Evolutionary conservation across 768 basidiomycete genomes (phyloP).

Genomic region (Boletus sp.): DNA sequence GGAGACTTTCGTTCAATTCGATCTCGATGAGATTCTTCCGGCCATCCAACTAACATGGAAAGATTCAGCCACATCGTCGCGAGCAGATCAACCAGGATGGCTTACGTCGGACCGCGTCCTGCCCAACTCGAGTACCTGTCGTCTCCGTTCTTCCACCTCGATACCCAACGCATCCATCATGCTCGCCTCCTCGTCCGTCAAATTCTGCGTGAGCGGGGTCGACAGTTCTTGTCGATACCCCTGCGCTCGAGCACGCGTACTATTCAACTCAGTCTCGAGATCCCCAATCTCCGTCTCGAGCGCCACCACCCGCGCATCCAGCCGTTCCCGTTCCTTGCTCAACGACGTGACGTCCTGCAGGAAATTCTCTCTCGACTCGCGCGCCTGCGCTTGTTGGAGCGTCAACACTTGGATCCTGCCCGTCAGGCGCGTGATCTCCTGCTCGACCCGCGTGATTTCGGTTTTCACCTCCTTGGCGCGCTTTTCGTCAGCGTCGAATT

Average conservation of each 20-base stretch:
- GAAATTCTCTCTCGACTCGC: conserved; percentile 65
- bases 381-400: conserved; percentile 68
- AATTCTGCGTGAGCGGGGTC: conserved; percentile 70
- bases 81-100: neutral
- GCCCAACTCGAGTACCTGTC: conserved; percentile 64
- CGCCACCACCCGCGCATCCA: conserved; percentile 56
- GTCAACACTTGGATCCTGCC: conserved; percentile 71
- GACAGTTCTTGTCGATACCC: conserved; percentile 69
- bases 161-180: conserved; percentile 65
- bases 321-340: conserved; percentile 67
- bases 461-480: conserved; percentile 73
- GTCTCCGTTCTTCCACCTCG: conserved; percentile 75
- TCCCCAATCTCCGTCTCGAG: conserved; percentile 71
- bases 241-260: conserved; percentile 58
- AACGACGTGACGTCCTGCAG: conserved; percentile 59
- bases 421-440: conserved; percentile 75
- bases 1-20: conserved; percentile 87
- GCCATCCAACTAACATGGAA: conserved; percentile 47
- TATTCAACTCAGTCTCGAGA: conserved; percentile 65
- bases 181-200: conserved; percentile 71
- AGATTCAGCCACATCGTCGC: neutral
- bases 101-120: conserved; percentile 70
- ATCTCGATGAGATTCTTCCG: conserved; percentile 84
- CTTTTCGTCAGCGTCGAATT: conserved; percentile 62
- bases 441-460: conserved; percentile 70